These are phyloP conservation scores for Ceratonia siliqua DNA, from an alignment of 306 rosid species.

Conservation along the genomic window DNA sequence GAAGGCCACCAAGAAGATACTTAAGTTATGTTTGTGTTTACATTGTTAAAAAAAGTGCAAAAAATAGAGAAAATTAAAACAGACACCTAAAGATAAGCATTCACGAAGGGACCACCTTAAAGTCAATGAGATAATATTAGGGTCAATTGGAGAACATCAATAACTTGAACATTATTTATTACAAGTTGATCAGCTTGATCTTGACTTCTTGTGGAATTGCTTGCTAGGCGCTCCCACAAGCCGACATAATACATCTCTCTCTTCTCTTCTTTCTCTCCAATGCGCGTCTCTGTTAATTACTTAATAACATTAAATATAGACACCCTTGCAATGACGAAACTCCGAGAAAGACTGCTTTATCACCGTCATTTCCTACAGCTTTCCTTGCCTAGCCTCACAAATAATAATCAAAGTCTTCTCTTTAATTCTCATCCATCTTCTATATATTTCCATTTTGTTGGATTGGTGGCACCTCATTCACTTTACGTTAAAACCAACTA, in stretches of 20 bases:
- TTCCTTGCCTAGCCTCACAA: slow-evolving; percentile 28
- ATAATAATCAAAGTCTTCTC: neutral
- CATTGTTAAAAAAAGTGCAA: neutral
- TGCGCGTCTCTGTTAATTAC: slow-evolving; percentile 21
- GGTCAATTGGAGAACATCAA: neutral
- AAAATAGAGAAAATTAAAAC: too few relatives aligned
- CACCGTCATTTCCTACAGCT: slow-evolving; percentile 45
- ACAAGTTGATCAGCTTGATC: neutral
- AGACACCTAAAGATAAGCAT: neutral
- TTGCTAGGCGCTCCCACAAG: neutral
- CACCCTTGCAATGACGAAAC: slow-evolving; percentile 32
- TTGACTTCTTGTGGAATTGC: neutral
- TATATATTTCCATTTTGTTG: slow-evolving; percentile 20
- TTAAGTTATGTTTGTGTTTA: too few relatives aligned
- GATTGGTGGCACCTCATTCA: neutral
- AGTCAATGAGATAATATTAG: slow-evolving; percentile 15
- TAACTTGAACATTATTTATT: neutral
- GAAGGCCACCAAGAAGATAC: too few relatives aligned
- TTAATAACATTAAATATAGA: neutral
- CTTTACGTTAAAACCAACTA: neutral
- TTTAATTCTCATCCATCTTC: neutral
- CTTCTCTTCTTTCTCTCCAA: neutral
- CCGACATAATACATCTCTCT: neutral
- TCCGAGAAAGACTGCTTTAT: neutral
- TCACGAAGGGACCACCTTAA: neutral